Evolutionary conservation across 805 yeast genomes (phyloP), one percentile per base, ranked within the genome.

Genomic region (Candida pseudoglaebosa): DNA sequence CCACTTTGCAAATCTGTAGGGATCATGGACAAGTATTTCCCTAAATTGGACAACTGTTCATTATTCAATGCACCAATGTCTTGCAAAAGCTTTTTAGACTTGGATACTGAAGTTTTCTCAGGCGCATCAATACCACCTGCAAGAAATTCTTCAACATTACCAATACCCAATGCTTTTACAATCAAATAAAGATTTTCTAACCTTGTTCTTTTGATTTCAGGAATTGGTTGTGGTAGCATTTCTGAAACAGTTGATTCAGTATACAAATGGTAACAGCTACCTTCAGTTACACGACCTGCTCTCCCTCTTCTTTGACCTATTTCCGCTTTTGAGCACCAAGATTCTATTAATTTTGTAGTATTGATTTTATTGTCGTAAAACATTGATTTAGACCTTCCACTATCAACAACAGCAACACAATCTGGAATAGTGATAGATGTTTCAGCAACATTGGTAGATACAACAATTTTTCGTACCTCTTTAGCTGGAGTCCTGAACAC

Each of bases 371-470:
- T 52, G 54, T 87, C 90, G 53, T 80, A 91, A 19, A 77, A 73
- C 51, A 86, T 75, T 12, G 81, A 80, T 52, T 91, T 91, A 4
- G 86, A 90, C 37, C 88, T 68, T 2, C 99, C 99, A 1, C 85
- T 66, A 54, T 91, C 98, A 31, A 91, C 75, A 1, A 91, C 96
- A 0, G 80, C 95, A 8, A 89, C 96, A 60, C 91, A 86, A 60
- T 91, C 99, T 12, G 96, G 87, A 39, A 91, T 91, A 1, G 99
- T 91, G 47, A 91, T 89, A 12, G 99, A 91, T 0, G 99, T 91
- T 62, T 91, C 99, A 0, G 99, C 99, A 42, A 91, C 86, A 55
- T 91, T 90, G 0, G 99, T 91, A 1, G 96, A 78, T 0, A 84
- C 91, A 9, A 91, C 89, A 28, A 91, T 75, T 49, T 91, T 91